Evolutionary conservation across 768 basidiomycete genomes (phyloP).

Genomic region (Cubamyces sp.): DNA sequence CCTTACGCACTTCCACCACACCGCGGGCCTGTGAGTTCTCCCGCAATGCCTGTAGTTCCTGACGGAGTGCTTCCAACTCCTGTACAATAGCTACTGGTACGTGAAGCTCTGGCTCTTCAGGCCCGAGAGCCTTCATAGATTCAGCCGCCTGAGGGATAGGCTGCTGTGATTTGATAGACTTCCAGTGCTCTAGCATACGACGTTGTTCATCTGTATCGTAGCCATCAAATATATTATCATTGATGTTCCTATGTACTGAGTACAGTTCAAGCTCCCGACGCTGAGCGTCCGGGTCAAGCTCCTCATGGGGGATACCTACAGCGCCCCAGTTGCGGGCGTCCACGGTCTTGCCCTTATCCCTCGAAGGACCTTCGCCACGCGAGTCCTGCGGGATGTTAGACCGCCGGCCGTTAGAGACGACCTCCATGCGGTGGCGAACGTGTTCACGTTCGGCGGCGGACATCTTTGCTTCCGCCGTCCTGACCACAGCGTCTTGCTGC

Average conservation of each 20-base stretch:
- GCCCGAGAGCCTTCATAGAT: no score
- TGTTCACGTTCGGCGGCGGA: background rate
- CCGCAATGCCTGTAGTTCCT: no score
- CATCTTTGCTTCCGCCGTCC: background rate
- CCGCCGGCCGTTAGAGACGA: background rate
- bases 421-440: background rate
- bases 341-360: conserved; percentile 24
- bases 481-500: background rate
- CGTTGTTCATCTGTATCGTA: conserved; percentile 1
- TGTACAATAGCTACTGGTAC: no score
- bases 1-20: no score
- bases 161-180: no score
- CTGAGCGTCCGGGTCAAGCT: conserved; percentile 26
- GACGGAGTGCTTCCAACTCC: no score
- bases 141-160: no score
- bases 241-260: no score
- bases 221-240: background rate
- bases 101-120: no score
- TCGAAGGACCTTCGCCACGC: conserved; percentile 24
- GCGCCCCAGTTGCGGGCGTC: conserved; percentile 30
- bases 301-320: conserved; percentile 12
- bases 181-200: conserved; percentile 7
- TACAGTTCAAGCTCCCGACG: conserved; percentile 8
- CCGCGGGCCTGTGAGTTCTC: no score
- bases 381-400: background rate